A percentile compares a stretch with the other conserved stretches of the same genome.
Evolutionary conservation across 2,329 filamentous ascomycete genomes (phyloP).

Genomic region (Microdochium trichocladiopsis): DNA sequence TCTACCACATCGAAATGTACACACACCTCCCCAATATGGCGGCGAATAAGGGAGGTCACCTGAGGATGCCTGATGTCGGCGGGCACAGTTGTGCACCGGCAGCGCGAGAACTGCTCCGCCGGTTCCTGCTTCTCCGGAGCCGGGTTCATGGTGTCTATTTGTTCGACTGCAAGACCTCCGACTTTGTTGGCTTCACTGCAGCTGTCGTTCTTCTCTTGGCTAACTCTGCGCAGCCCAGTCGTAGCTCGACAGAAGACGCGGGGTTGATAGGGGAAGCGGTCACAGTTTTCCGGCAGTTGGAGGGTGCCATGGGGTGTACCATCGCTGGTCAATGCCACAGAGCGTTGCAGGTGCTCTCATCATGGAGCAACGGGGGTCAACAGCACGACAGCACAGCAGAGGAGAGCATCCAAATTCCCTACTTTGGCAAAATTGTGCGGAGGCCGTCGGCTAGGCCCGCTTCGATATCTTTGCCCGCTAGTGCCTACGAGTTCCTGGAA

Average conservation of each 20-base stretch:
- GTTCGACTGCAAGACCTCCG: slow-evolving; percentile 37
- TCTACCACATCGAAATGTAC: slow-evolving; percentile 34
- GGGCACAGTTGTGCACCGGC: slow-evolving; percentile 29
- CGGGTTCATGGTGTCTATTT: slow-evolving; percentile 19
- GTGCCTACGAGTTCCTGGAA: not conserved
- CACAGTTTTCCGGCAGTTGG: slow-evolving; percentile 3
- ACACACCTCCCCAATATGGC: slow-evolving; percentile 37
- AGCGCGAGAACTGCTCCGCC: slow-evolving; percentile 28
- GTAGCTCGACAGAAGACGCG: not conserved
- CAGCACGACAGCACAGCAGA: not conserved
- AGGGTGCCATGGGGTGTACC: slow-evolving; percentile 2
- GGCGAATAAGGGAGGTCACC: slow-evolving; percentile 17
- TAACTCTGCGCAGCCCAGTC: not conserved
- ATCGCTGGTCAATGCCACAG: slow-evolving; percentile 11
- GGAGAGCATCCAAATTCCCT: slow-evolving; percentile 3
- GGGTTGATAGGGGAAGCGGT: slow-evolving; percentile 4
- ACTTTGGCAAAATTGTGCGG: slow-evolving; percentile 7
- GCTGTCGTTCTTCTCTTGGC: slow-evolving; percentile 34
- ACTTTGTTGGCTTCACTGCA: slow-evolving; percentile 37
- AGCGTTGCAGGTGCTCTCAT: slow-evolving; percentile 4
- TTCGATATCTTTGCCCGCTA: not conserved
- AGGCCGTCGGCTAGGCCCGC: not conserved
- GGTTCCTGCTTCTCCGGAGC: slow-evolving; percentile 27
- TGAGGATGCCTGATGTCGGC: slow-evolving; percentile 24
- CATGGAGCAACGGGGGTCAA: not conserved